Evolutionary conservation across 2,329 filamentous ascomycete species (phyloP), one percentile per base, ranked within the genome.

Genomic region (Alternaria angustiovoidea): DNA sequence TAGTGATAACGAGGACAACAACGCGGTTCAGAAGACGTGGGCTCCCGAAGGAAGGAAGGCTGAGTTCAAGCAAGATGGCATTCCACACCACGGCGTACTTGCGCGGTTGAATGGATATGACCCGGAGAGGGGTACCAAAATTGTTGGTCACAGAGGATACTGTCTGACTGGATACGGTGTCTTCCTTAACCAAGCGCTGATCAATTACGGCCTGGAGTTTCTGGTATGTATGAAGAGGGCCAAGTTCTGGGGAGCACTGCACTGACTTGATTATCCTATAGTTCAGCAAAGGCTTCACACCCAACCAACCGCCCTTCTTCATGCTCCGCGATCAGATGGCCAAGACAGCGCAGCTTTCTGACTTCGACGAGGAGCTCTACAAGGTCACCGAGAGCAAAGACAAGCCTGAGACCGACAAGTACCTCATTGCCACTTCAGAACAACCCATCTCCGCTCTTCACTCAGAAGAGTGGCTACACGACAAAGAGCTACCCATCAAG

Each of bases 351-450:
- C 95, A 99, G 81, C 88, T 99, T 26, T 93, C 95, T 69, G 92
- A 97, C 74, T 99, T 99, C 74, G 95, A 99, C 75, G 95, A 98
- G 79, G 94, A 98, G 80, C 84, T 99, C 52, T 99, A 99, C 86
- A 98, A 98, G 82, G 94, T 99, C 56, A 85, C 85, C 24, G 89
- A 94, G 68, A 91, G 91, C 77, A 91, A 92, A 60, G 93, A 96
- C 71, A 88, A 92, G 66, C 80, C 80, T 38, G 88, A 92, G 71
- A 92, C 91, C 51, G 95, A 98, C 82, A 97, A 97, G 82, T 77
- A 77, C 59, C 68, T 76, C 26, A 91, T 91, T 73, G 92, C 92
- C 14, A 97, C 93, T 60, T 95, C 91, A 28, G 95, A 99, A 79
- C 95, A 99, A 80, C 95, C 95, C 20, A 89, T 99, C 75, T 97